Conservation (phyloP, 2,329 filamentous ascomycete genomes). For the Cadophora luteo-olivacea region DNA sequence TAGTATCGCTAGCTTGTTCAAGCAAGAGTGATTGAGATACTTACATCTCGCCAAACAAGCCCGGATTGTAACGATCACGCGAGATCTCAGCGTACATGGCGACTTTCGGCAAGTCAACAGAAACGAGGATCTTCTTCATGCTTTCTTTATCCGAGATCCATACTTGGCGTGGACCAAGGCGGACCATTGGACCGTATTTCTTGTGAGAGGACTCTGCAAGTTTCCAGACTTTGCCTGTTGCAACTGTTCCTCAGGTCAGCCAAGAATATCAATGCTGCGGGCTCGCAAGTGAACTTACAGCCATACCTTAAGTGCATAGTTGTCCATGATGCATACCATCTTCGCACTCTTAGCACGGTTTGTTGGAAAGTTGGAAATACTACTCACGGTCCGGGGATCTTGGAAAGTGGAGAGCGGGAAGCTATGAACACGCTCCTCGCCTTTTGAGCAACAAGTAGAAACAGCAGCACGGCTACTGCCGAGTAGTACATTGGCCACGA, state of each 20-base stretch:
- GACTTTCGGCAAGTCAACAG: slow-evolving; percentile 36
- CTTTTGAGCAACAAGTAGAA: slow-evolving; percentile 7
- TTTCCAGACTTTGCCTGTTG: slow-evolving; percentile 38
- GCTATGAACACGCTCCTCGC: not conserved
- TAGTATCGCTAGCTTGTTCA: not conserved
- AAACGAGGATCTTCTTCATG: slow-evolving; percentile 37
- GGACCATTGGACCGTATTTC: slow-evolving; percentile 35
- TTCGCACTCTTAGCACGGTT: not conserved
- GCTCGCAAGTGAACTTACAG: slow-evolving; percentile 7
- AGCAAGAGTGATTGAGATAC: not conserved
- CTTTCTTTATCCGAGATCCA: slow-evolving; percentile 38
- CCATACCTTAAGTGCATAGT: slow-evolving; percentile 35
- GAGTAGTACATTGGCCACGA: not conserved
- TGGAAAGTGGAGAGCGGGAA: slow-evolving; percentile 9
- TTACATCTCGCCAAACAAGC: slow-evolving; percentile 38
- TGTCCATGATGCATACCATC: slow-evolving; percentile 36
- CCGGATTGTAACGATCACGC: slow-evolving; percentile 27
- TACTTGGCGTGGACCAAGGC: slow-evolving; percentile 36
- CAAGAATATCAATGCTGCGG: not conserved
- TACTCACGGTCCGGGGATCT: slow-evolving; percentile 1
- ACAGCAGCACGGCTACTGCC: not conserved
- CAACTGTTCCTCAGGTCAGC: slow-evolving; percentile 15
- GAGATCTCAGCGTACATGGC: slow-evolving; percentile 39
- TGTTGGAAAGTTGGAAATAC: not conserved
- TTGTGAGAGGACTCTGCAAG: slow-evolving; percentile 32